A percentile compares a stretch with the other conserved stretches of the same genome.
Evolutionary conservation across 352 stramenopile species (phyloP).

Genomic region (Thalassiosira hispida): DNA sequence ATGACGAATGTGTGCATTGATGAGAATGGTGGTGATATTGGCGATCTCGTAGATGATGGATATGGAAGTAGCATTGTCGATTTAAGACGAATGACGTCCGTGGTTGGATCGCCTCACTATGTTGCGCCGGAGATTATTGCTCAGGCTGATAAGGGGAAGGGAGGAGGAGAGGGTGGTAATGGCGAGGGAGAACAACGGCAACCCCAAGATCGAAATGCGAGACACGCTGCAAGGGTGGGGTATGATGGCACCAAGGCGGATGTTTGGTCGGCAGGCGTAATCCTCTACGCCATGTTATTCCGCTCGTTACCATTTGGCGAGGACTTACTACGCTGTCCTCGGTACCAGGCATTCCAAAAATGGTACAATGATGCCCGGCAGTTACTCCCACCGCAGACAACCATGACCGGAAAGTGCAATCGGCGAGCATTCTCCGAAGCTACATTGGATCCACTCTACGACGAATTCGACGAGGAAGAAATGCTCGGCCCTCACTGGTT

Average conservation of each 20-base stretch:
- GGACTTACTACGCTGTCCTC: constrained; percentile 92
- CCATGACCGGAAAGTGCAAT: constrained; percentile 41
- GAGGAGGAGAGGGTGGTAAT: not conserved
- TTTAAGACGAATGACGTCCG: constrained; percentile 88
- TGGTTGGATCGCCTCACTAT: constrained; percentile 96
- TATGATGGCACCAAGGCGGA: constrained; percentile 93
- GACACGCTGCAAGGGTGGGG: constrained; percentile 50
- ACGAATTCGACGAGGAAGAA: constrained; percentile 74
- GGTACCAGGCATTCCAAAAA: constrained; percentile 94
- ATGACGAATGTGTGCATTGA: constrained; percentile 66
- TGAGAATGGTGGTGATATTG: constrained; percentile 28
- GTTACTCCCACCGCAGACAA: constrained; percentile 28
- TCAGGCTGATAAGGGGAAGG: constrained; percentile 61
- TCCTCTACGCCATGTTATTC: constrained; percentile 95
- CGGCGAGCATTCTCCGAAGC: constrained; percentile 54
- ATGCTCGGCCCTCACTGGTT: constrained; percentile 84
- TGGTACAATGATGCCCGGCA: constrained; percentile 86
- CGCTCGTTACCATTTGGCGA: constrained; percentile 95
- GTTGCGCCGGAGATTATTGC: constrained; percentile 94
- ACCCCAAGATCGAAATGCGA: constrained; percentile 17
- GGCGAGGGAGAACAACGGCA: not conserved
- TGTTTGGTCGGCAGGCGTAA: constrained; percentile 98
- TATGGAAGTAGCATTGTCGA: constrained; percentile 32
- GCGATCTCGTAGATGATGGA: constrained; percentile 35
- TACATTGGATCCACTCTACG: constrained; percentile 62